Conservation (phyloP, 345 rosid species). For the Hypericum perforatum region DNA sequence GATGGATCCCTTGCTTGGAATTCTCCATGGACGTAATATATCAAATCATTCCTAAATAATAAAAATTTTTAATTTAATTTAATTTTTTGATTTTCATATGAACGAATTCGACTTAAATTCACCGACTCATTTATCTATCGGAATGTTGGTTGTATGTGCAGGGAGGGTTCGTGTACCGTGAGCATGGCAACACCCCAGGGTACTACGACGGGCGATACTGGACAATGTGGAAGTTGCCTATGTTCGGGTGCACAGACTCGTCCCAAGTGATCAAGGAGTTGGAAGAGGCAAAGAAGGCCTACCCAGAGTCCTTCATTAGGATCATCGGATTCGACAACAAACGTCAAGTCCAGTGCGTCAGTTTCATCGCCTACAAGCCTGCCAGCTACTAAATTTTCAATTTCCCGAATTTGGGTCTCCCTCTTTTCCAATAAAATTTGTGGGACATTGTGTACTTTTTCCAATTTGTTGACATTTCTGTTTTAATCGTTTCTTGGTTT, state of each 20-base stretch:
- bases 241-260: slow-evolving; percentile 42
- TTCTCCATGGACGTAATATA: slow-evolving; percentile 36
- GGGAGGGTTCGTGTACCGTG: slow-evolving; percentile 13
- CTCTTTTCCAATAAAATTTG: no score
- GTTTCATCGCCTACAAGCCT: slow-evolving; percentile 1
- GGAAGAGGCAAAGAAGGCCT: slow-evolving; percentile 24
- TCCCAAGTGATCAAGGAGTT: slow-evolving; percentile 43
- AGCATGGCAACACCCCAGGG: slow-evolving; percentile 8
- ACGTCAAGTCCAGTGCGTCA: slow-evolving; percentile 11
- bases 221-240: slow-evolving; percentile 49
- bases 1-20: slow-evolving; percentile 69
- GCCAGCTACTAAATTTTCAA: neutral
- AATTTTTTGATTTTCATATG: no score
- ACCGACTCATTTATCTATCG: no score
- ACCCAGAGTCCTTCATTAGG: slow-evolving; percentile 29
- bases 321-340: slow-evolving; percentile 46
- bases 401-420: neutral
- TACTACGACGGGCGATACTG: slow-evolving; percentile 42
- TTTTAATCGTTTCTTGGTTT: no score
- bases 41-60: no score
- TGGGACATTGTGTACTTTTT: no score
- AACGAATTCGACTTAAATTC: no score
- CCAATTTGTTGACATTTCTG: no score
- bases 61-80: no score
- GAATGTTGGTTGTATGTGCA: neutral